Conservation (phyloP, 148 eudicot species). For the Limonium bicolor region DNA sequence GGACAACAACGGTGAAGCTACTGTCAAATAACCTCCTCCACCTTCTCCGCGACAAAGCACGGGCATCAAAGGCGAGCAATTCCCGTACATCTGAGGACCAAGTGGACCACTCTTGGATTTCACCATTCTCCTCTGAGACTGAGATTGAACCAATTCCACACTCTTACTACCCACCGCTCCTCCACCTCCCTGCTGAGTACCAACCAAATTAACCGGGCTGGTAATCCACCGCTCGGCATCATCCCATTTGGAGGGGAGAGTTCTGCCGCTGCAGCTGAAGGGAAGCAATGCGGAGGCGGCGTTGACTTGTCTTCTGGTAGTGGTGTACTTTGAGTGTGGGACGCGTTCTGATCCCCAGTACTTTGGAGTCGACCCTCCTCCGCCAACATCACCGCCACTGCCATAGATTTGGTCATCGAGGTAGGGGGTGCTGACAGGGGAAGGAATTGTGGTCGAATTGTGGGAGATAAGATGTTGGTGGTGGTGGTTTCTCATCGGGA, state of each 20-base stretch:
- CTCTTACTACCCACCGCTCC: constrained; percentile 11
- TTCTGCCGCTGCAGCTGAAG: constrained; percentile 68
- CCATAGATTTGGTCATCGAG: background rate
- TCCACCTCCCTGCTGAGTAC: constrained; percentile 21
- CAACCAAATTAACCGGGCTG: constrained; percentile 71
- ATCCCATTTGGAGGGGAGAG: constrained; percentile 93
- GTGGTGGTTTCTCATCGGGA: too few relatives aligned
- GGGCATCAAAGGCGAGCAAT: constrained; percentile 44
- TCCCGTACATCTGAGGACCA: constrained; percentile 34
- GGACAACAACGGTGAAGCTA: constrained; percentile 24
- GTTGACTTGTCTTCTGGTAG: constrained; percentile 17
- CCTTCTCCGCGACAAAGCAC: constrained; percentile 26
- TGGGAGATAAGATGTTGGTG: background rate
- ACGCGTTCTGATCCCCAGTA: constrained; percentile 87
- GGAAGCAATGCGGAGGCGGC: constrained; percentile 29
- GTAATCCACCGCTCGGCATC: constrained; percentile 98
- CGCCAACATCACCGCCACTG: too few relatives aligned
- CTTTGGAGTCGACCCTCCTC: constrained; percentile 13
- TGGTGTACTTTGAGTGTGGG: constrained; percentile 26
- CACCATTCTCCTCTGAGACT: constrained; percentile 32
- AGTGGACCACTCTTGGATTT: constrained; percentile 91
- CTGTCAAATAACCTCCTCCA: constrained; percentile 34
- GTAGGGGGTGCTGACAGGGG: background rate
- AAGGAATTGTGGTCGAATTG: background rate
- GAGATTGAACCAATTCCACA: constrained; percentile 14